Evolutionary conservation across 306 rosid genomes (phyloP).

Genomic region (Alnus glutinosa): DNA sequence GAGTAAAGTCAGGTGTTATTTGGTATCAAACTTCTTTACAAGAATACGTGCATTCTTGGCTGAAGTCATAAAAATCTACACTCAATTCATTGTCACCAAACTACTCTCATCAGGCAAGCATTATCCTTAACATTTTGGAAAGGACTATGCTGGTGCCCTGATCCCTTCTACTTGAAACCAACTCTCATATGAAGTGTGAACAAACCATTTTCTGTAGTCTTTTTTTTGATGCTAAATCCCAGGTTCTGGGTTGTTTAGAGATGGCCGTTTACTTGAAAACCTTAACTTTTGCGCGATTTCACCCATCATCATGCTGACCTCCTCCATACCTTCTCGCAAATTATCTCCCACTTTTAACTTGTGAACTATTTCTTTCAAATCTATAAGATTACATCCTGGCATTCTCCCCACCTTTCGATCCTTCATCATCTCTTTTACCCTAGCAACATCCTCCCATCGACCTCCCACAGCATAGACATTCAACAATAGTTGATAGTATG

Average conservation of each 20-base stretch:
- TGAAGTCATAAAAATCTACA: not conserved
- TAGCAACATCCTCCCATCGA: constrained; percentile 65
- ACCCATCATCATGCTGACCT: constrained; percentile 32
- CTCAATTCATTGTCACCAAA: not conserved
- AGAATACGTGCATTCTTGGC: not conserved
- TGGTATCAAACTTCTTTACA: not conserved
- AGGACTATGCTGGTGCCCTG: not conserved
- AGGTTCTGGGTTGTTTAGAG: not conserved
- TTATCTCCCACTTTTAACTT: constrained; percentile 41
- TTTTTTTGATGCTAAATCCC: constrained; percentile 12
- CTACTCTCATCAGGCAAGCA: not conserved
- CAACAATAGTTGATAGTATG: constrained; percentile 57
- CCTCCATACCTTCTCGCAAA: constrained; percentile 39
- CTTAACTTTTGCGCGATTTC: constrained; percentile 36
- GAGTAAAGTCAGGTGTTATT: not conserved
- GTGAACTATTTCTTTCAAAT: constrained; percentile 68
- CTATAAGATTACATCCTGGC: constrained; percentile 68
- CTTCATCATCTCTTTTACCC: constrained; percentile 54
- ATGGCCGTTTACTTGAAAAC: constrained; percentile 19
- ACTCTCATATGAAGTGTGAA: not conserved
- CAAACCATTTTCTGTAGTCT: constrained; percentile 19
- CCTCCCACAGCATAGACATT: constrained; percentile 64
- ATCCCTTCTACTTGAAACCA: not conserved
- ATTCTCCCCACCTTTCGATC: constrained; percentile 40
- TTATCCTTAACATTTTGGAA: not conserved